Evolutionary conservation across 1,284 basidiomycete genomes (phyloP), one percentile per base, ranked within the genome.

Genomic region (Agaricales sp.): DNA sequence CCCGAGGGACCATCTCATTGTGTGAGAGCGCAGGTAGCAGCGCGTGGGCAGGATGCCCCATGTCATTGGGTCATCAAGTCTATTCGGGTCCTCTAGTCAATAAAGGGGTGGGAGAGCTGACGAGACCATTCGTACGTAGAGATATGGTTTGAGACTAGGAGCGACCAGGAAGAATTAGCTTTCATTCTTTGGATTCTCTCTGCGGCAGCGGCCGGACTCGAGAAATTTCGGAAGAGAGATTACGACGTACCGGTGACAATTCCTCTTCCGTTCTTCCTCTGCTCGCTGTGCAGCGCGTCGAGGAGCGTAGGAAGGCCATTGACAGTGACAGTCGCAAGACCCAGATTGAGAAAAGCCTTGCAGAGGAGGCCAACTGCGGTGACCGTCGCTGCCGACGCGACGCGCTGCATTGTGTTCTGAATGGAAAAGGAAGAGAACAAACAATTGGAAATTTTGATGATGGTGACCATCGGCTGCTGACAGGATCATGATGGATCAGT

Each of bases 71-170:
- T 90, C 87, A 59, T 90, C 85, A 46, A 86, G 68, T 18, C 85
- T 89, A 57, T 35, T 43, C 41, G 23, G 50, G 25, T 46, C 39
- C 48, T 37, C 38, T 46, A 50, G 47, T 44, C 26, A 50, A 30
- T 19, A 53, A 47, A 39, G n/a, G n/a, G n/a, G 50, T 50, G 26
- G 24, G 38, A 53, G 51, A 49, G 43, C 25, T 43, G 49, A 44
- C 45, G 38, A 38, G n/a, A 6, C 25, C 46, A 44, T 45, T 65
- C 78, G 50, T 61, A 91, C 88, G 90, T 91, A 43, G 92, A 94
- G 50, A 93, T 82, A 62, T 96, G 92, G 63, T 96, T 96, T 47
- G 83, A 80, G 45, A 94, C 91, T 94, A 58, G 45, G n/a, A 35
- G 43, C 20, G 44, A 51, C 57, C n/a, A 46, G 44, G 21, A 45